A percentile compares a stretch with the other conserved stretches of the same genome.
These are phyloP conservation scores for Amanita phalloides DNA, from an alignment of 768 basidiomycete species.

Conservation along the genomic window DNA sequence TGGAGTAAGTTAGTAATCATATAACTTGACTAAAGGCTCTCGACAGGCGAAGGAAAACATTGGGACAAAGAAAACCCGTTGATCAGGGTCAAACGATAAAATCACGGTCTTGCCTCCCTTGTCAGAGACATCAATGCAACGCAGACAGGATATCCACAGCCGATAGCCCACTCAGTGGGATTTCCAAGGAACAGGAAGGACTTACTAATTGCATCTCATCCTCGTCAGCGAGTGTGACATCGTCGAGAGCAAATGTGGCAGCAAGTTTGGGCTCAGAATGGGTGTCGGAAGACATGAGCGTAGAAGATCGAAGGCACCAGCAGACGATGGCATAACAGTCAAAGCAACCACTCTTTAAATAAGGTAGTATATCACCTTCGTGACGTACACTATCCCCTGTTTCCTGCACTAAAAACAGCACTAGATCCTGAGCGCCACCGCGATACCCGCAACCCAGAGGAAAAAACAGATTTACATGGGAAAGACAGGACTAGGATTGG, in stretches of 20 bases:
- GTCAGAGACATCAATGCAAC: slow-evolving; percentile 2
- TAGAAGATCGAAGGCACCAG: neutral
- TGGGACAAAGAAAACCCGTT: no score
- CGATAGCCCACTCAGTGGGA: slow-evolving; percentile 25
- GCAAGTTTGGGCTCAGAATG: slow-evolving; percentile 16
- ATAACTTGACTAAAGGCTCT: slow-evolving; percentile 22
- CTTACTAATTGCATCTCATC: slow-evolving; percentile 39
- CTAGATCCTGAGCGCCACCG: no score
- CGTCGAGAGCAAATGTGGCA: slow-evolving; percentile 16
- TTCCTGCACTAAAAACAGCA: no score
- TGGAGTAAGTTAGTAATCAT: slow-evolving; percentile 36
- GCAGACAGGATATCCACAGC: slow-evolving; percentile 76
- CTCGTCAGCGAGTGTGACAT: slow-evolving; percentile 18
- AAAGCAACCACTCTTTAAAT: no score
- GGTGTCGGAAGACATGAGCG: slow-evolving; percentile 8
- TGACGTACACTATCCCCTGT: no score
- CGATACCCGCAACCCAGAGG: no score
- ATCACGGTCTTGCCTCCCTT: slow-evolving; percentile 68
- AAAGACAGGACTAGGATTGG: no score
- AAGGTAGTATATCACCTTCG: no score
- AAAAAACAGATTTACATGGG: no score
- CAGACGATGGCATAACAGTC: no score
- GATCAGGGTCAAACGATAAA: slow-evolving; percentile 24
- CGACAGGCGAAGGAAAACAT: slow-evolving; percentile 22
- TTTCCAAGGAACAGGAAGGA: slow-evolving; percentile 17